A percentile compares a stretch with the other conserved stretches of the same genome.
Conservation (phyloP, 495 filamentous ascomycete genomes). For the Penicillium salamii region DNA sequence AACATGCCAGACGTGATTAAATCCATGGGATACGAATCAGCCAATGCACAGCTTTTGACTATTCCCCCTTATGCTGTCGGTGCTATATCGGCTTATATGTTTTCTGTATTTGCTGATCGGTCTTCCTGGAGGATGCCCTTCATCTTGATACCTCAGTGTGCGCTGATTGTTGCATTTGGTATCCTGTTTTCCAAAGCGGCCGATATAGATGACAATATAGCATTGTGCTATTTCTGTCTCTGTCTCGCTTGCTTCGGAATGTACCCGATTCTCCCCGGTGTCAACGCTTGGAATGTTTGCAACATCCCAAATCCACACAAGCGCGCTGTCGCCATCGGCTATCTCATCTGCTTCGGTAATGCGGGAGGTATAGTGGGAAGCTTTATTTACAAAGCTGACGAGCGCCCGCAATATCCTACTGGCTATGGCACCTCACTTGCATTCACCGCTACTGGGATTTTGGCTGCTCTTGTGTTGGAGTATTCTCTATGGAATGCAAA, state of each 20-base stretch:
- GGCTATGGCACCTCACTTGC: slow-evolving; percentile 22
- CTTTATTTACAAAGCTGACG: slow-evolving; percentile 16
- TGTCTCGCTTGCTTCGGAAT: slow-evolving; percentile 18
- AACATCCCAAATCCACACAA: slow-evolving; percentile 18
- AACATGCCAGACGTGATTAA: slow-evolving; percentile 50
- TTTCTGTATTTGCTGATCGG: slow-evolving; percentile 19
- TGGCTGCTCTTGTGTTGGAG: slow-evolving; percentile 23
- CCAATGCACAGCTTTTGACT: slow-evolving; percentile 33
- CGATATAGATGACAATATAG: slow-evolving; percentile 15
- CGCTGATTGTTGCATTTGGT: slow-evolving; percentile 12
- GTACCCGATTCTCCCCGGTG: slow-evolving; percentile 26
- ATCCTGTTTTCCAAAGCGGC: slow-evolving; percentile 17
- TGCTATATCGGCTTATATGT: slow-evolving; percentile 13
- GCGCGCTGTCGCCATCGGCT: slow-evolving; percentile 23
- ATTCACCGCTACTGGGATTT: slow-evolving; percentile 22
- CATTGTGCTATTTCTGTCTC: slow-evolving; percentile 23
- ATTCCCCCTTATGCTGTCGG: slow-evolving; percentile 27
- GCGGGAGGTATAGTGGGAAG: slow-evolving; percentile 20
- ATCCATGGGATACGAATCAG: slow-evolving; percentile 43
- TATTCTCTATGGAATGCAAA: slow-evolving; percentile 24
- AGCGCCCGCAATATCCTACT: slow-evolving; percentile 18
- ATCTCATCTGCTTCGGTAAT: slow-evolving; percentile 21
- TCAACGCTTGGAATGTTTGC: slow-evolving; percentile 24
- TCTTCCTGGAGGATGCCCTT: slow-evolving; percentile 29
- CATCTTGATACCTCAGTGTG: slow-evolving; percentile 14